Evolutionary conservation across 331 rosid species (phyloP), one percentile per base, ranked within the genome.

Genomic region (Erythrophleum ivorense): DNA sequence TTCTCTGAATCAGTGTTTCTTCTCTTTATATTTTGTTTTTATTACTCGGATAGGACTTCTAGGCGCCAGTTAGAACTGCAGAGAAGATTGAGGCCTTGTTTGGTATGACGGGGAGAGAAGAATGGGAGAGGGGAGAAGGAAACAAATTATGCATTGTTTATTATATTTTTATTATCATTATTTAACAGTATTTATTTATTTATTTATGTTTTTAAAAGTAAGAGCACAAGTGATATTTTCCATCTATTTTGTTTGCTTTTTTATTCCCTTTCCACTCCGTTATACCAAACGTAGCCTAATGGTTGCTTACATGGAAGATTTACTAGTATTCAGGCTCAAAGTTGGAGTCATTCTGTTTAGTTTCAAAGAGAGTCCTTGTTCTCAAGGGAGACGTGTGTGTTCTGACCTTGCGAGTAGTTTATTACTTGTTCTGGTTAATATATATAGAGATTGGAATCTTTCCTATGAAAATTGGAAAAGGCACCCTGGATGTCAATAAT

Each of bases 391-490:
- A 12, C 14, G 9, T 14, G 36, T 65, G 71, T 6, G 13, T 65
- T 65, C 41, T 16, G 71, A 65, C 18, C 49, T 65, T 15, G 40
- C 6, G 71, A 13, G 19, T 33, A 38, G 43, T 34, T 31, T 33
- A 33, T 63, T 12, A 63, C 43, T 31, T 31, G 19, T 34, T 63
- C 9, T 34, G 21, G n/a, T 13, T 63, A 63, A 33, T 33, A 3
- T 33, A 63, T 62, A 4, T 63, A 10, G 5, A 63, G 41, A 65
- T 15, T 16, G 71, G 43, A 36, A 65, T 16, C 46, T 15, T 33
- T 15, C 70, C 19, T 62, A 14, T 34, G 70, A 63, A 63, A 64
- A 64, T 64, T 64, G 70, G 38, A 13, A 64, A 64, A 64, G 45
- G 46, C 70, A 2, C 15, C 41, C 58, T 13, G 19, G 58, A 64